phyloP scores from a whole-genome alignment of 2,329 filamentous ascomycete genomes.

The Ophiosphaerella narmari region DNA sequence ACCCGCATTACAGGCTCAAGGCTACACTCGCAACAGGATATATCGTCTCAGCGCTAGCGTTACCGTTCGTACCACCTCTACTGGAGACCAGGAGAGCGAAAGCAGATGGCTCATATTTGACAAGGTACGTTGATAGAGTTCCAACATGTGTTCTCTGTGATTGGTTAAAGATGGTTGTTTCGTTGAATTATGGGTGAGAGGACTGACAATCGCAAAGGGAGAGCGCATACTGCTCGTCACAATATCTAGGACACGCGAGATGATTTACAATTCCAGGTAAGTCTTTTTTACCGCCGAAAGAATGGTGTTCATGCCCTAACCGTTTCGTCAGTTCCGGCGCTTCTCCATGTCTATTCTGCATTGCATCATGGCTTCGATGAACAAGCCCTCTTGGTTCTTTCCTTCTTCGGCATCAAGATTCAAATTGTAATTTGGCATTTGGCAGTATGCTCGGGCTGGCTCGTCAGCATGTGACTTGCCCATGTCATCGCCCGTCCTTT shows the following conservation, averaged over 20 bases:
- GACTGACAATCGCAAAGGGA: conserved; percentile 20
- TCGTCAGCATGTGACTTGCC: too few relatives aligned
- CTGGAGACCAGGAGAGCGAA: conserved; percentile 43
- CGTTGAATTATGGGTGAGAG: background rate
- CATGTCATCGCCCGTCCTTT: too few relatives aligned
- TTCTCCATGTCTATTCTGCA: background rate
- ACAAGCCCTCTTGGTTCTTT: too few relatives aligned
- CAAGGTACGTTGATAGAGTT: conserved; percentile 32
- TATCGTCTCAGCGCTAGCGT: conserved; percentile 44
- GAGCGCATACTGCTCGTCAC: conserved; percentile 33
- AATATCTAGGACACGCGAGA: conserved; percentile 31
- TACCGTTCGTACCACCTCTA: conserved; percentile 48
- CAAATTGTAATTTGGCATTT: too few relatives aligned
- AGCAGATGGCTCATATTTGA: conserved; percentile 44
- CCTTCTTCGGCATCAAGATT: background rate
- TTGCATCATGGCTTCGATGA: background rate
- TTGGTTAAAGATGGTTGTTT: background rate
- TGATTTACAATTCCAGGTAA: conserved; percentile 8
- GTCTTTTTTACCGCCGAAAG: background rate
- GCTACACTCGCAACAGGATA: conserved; percentile 44
- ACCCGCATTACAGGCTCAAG: conserved; percentile 43
- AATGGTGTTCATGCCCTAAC: too few relatives aligned
- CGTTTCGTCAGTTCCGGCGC: too few relatives aligned
- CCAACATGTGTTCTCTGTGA: background rate
- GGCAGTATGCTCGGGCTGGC: too few relatives aligned